phyloP scores from a whole-genome alignment of 495 filamentous ascomycete species.

The Tetracladium marchalianum region DNA sequence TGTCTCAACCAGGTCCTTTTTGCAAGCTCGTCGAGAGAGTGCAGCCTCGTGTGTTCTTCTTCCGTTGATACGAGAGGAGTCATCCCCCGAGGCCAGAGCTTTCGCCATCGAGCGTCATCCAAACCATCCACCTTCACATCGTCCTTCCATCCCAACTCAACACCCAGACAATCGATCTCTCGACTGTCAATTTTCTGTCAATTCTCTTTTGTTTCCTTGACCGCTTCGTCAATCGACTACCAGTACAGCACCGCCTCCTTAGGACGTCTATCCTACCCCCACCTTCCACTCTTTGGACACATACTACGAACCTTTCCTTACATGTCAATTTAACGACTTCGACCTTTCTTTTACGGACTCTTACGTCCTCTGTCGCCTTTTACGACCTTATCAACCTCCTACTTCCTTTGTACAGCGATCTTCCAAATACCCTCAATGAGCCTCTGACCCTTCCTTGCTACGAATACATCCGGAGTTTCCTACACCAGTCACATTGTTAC shows the following conservation, averaged over 20 bases:
- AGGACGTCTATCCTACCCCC: constrained; percentile 20
- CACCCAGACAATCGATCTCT: constrained; percentile 10
- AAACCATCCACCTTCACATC: constrained; percentile 13
- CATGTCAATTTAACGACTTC: constrained; percentile 24
- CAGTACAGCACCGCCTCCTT: constrained; percentile 23
- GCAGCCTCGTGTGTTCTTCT: not conserved
- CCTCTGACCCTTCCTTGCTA: constrained; percentile 43
- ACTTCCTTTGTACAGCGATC: constrained; percentile 47
- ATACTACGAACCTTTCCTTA: constrained; percentile 16
- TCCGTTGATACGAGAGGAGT: not conserved
- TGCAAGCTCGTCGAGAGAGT: not conserved
- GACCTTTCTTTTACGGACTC: constrained; percentile 22
- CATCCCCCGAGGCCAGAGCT: no score
- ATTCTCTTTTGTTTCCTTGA: constrained; percentile 12
- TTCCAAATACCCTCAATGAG: constrained; percentile 55
- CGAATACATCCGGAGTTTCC: constrained; percentile 43
- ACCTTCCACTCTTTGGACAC: constrained; percentile 13
- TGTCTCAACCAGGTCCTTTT: not conserved
- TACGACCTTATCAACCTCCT: constrained; percentile 29
- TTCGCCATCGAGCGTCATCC: not conserved
- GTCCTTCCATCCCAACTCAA: constrained; percentile 17
- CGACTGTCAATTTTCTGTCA: constrained; percentile 1
- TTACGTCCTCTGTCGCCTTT: constrained; percentile 31
- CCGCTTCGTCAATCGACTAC: constrained; percentile 28
- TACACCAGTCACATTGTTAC: constrained; percentile 15